Percentiles rank a stretch among this genome's conserved stretches.
Evolutionary conservation across 169 alveolate genomes (phyloP).

Genomic region (Amoebophrya sp.): DNA sequence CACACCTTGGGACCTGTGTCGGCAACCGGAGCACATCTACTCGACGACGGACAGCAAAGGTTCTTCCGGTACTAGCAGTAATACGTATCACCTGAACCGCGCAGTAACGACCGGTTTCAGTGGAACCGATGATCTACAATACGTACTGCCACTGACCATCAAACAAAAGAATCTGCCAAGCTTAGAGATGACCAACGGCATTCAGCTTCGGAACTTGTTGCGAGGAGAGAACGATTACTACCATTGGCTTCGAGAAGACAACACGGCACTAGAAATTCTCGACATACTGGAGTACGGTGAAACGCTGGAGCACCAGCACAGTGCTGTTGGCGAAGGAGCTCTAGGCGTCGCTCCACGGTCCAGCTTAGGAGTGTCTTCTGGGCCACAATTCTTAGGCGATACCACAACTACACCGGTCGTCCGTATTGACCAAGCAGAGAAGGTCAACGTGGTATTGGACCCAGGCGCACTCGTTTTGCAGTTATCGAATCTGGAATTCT

Average conservation of each 20-base stretch:
- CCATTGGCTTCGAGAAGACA: neutral
- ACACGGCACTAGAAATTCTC: neutral
- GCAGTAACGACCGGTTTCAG: conserved; percentile 33
- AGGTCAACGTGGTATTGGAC: conserved; percentile 30
- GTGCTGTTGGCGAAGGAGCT: neutral
- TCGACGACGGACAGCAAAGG: neutral
- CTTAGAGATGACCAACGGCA: conserved; percentile 21
- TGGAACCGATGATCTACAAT: conserved; percentile 28
- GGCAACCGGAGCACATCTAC: neutral
- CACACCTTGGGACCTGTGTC: conserved; percentile 34
- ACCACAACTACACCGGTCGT: no score
- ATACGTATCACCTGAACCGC: neutral
- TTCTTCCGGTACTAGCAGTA: neutral
- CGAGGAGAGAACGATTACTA: neutral
- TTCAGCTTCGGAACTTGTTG: conserved; percentile 30
- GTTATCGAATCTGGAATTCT: conserved; percentile 26
- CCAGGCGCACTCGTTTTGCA: conserved; percentile 31
- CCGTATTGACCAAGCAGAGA: no score
- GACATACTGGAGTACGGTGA: no score
- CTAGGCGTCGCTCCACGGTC: neutral
- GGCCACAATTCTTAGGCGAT: no score
- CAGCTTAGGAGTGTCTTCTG: no score
- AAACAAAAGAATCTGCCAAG: neutral
- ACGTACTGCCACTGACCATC: conserved; percentile 27
- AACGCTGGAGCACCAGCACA: no score